Evolutionary conservation across 768 basidiomycete species (phyloP).

Genomic region (Phylloporus rhodoxanthus): DNA sequence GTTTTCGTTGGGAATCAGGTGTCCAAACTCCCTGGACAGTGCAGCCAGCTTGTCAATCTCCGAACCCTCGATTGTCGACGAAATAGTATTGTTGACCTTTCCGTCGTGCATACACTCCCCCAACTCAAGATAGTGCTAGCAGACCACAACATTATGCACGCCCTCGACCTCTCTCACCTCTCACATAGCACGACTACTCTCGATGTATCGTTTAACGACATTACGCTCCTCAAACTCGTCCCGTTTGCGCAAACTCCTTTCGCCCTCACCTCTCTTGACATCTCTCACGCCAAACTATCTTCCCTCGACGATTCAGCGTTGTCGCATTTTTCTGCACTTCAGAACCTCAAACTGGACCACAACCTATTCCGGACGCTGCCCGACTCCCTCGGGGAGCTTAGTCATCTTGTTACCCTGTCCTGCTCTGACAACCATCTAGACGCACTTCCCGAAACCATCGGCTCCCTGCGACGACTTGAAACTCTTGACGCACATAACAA

Average conservation of each 20-base stretch:
- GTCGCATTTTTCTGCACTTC: slow-evolving; percentile 65
- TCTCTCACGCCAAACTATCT: slow-evolving; percentile 85
- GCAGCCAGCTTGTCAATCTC: slow-evolving; percentile 50
- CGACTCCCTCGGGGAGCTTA: slow-evolving; percentile 72
- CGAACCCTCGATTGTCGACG: slow-evolving; percentile 76
- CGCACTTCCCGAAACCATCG: slow-evolving; percentile 69
- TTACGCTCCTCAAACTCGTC: slow-evolving; percentile 66
- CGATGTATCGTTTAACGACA: slow-evolving; percentile 83
- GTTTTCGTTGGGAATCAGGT: slow-evolving; percentile 85
- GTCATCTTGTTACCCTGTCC: slow-evolving; percentile 63
- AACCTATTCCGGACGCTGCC: slow-evolving; percentile 84
- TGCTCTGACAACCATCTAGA: slow-evolving; percentile 90
- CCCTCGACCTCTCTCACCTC: slow-evolving; percentile 73
- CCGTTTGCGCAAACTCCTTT: slow-evolving; percentile 44
- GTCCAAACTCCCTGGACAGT: slow-evolving; percentile 61
- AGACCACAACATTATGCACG: slow-evolving; percentile 79
- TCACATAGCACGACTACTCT: slow-evolving; percentile 52
- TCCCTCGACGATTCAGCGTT: slow-evolving; percentile 72
- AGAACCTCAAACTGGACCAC: slow-evolving; percentile 70
- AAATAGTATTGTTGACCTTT: slow-evolving; percentile 76
- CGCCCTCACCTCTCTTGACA: slow-evolving; percentile 69
- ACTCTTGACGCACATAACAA: slow-evolving; percentile 88
- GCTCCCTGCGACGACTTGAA: slow-evolving; percentile 67
- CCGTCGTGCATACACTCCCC: slow-evolving; percentile 62
- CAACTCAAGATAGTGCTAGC: slow-evolving; percentile 62